A percentile compares a stretch with the other conserved stretches of the same genome.
phyloP scores from a whole-genome alignment of 495 filamentous ascomycete species.

The Hypoxylon subgilvum region DNA sequence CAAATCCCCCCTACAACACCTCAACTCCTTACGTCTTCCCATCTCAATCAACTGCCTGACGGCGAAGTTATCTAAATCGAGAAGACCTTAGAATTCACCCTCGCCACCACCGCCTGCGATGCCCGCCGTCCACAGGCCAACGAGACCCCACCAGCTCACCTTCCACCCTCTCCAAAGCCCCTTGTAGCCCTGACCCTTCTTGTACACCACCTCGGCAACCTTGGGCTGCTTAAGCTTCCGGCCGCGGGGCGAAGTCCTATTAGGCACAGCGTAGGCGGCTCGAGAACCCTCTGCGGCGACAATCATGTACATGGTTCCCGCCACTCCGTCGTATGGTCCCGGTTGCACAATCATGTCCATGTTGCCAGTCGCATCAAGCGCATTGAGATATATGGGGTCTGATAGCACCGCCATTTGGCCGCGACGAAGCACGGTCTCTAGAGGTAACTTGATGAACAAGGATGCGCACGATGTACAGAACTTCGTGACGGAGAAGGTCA shows the following conservation, averaged over 20 bases:
- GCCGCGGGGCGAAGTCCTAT: conserved; percentile 31
- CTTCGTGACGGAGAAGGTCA: conserved; percentile 74
- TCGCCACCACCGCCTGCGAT: conserved; percentile 54
- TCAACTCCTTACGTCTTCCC: conserved; percentile 12
- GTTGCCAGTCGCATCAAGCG: conserved; percentile 49
- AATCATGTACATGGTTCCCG: conserved; percentile 88
- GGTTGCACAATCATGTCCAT: conserved; percentile 76
- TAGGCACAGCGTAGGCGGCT: conserved; percentile 42
- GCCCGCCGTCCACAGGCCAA: conserved; percentile 74
- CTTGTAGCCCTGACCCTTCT: conserved; percentile 77
- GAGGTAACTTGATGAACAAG: conserved; percentile 80
- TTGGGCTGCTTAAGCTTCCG: conserved; percentile 47
- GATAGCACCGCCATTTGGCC: conserved; percentile 75
- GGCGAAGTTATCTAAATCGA: neutral
- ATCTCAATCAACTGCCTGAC: neutral
- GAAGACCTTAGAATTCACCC: conserved; percentile 51
- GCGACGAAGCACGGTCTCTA: conserved; percentile 89
- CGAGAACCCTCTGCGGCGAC: conserved; percentile 78
- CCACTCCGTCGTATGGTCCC: conserved; percentile 77
- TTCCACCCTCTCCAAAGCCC: conserved; percentile 94
- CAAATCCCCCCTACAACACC: conserved; percentile 20
- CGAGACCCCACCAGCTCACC: conserved; percentile 92
- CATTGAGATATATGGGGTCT: conserved; percentile 48
- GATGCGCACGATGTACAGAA: conserved; percentile 80
- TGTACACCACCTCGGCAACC: conserved; percentile 53